These are phyloP conservation scores for Cyberlindnera xishuangbannaensis DNA, from an alignment of 805 yeast species.

Conservation along the genomic window DNA sequence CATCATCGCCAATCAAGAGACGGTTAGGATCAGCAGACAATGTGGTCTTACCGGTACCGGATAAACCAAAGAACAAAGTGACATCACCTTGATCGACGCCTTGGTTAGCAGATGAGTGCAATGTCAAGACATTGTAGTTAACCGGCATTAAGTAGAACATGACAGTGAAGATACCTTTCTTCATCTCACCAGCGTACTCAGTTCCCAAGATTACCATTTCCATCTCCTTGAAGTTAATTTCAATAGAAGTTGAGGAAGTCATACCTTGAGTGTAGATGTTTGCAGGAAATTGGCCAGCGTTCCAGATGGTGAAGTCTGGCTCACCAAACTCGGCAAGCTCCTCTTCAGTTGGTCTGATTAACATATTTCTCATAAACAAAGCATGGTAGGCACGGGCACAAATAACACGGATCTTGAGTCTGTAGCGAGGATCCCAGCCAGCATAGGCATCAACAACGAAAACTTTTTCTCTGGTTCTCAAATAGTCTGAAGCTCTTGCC, in stretches of 20 bases:
- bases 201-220: slow-evolving; percentile 99
- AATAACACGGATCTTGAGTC: slow-evolving; percentile 90
- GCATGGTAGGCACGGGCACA: slow-evolving; percentile 99
- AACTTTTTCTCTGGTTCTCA: slow-evolving; percentile 91
- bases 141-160: slow-evolving; percentile 99
- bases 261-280: slow-evolving; percentile 93
- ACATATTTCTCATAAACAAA: slow-evolving; percentile 95
- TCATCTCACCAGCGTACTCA: slow-evolving; percentile 99
- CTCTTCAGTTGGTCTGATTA: slow-evolving; percentile 89
- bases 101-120: slow-evolving; percentile 94
- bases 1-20: slow-evolving; percentile 94
- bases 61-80: slow-evolving; percentile 90
- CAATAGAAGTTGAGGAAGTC: slow-evolving; percentile 95
- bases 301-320: slow-evolving; percentile 97
- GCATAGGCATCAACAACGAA: slow-evolving; percentile 96
- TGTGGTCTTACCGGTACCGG: slow-evolving; percentile 98
- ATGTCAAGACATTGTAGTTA: slow-evolving; percentile 81
- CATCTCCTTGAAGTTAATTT: slow-evolving; percentile 94
- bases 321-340: slow-evolving; percentile 88
- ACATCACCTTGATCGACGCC: slow-evolving; percentile 79
- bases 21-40: slow-evolving; percentile 94
- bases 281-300: slow-evolving; percentile 99
- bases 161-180: slow-evolving; percentile 97
- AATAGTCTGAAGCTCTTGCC: slow-evolving; percentile 93
- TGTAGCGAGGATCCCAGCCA: slow-evolving; percentile 98